Evolutionary conservation across 768 basidiomycete species (phyloP), one percentile per base, ranked within the genome.

Genomic region (Leccinum rimulosum): DNA sequence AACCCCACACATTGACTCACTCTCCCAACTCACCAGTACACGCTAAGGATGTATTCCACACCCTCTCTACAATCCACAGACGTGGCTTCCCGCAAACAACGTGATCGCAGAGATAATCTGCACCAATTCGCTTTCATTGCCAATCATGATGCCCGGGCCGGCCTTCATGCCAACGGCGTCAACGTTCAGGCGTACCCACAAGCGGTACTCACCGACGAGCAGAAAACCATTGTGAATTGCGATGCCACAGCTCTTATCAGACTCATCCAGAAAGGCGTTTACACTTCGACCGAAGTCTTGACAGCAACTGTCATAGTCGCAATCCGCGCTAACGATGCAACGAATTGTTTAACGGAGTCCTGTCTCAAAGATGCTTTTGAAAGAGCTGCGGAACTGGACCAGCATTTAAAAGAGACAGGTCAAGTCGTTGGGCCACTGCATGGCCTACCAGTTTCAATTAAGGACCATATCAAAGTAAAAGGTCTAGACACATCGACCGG

Each of bases 321-420:
- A 1, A 55, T 70, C 54, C 65, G 64, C 6, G 63, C 72, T n/a
- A 74, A 73, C 52, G 64, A 73, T 35, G 58, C 67, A 55, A 80
- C 80, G 6, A 82, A 82, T 61, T 85, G 84, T 64, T 68, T 85
- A 22, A 82, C 83, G 15, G 84, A 86, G 59, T 80, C 86, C 52
- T 84, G 84, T 60, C 74, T 84, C 60, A 78, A 82, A 22, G 75
- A 80, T n/a, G 82, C 77, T 4, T 69, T 83, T 47, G 61, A 68
- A 54, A 73, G 77, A 45, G 85, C 86, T 4, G 70, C 64, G 52
- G 73, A 83, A 61, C 73, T 86, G 22, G 85, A 87, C 64, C 75
- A 71, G 25, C 66, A 82, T 65, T 67, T 82, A 33, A 55, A 65
- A 15, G 61, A 71, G 56, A 85, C 81, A 0, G 83, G 84, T 17